Base-by-base conservation (phyloP, 768 basidiomycete species). In the Boletus subparvulus region DNA sequence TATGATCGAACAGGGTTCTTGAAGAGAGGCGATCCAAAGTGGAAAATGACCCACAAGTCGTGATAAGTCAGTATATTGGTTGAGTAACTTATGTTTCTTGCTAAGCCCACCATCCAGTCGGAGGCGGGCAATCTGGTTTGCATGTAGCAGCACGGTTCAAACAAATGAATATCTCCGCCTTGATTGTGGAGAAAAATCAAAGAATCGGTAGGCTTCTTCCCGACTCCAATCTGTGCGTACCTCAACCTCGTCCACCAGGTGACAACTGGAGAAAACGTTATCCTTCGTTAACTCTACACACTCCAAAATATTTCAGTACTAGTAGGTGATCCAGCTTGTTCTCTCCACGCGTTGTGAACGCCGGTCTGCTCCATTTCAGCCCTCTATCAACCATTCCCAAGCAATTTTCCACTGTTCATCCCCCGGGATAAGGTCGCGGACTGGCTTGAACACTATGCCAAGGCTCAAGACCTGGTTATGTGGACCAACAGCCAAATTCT, bases 231-330 rank as follows among this genome's bases (percentile, higher is more conserved):
- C 10, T 6, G 6, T 50, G 17, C 14, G 33, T 35, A 35, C 13
- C 19, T 50, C 36, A 52, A 26, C 28, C 33, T 26, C 10, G 39
- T 10, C 33, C 9, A 43, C 33, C 32, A 55, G 54, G 54, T 28
- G 54, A 55, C 14, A 55, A 36, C 24, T 55, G 54, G 54, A 55
- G 54, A 36, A 50, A 55, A 36, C 54, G 54, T 11, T 55, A 55
- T 16, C 54, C 54, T 28, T 55, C 54, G 41, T 43, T 55, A 19
- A 55, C 48, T 36, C n/a, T 50, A 9, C 54, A 50, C 26, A 42
- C 33, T 7, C 48, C 40, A 17, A 55, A 50, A 37, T 16, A 16
- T 8, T 37, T 9, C 14, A 35, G 48, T 28, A 16, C 48, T 16
- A 55, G 54, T 55, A 28, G 6, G 54, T 42, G 26, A 36, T 43